phyloP scores from a whole-genome alignment of 2,329 filamentous ascomycete genomes.

The Pezicula rhizophila region DNA sequence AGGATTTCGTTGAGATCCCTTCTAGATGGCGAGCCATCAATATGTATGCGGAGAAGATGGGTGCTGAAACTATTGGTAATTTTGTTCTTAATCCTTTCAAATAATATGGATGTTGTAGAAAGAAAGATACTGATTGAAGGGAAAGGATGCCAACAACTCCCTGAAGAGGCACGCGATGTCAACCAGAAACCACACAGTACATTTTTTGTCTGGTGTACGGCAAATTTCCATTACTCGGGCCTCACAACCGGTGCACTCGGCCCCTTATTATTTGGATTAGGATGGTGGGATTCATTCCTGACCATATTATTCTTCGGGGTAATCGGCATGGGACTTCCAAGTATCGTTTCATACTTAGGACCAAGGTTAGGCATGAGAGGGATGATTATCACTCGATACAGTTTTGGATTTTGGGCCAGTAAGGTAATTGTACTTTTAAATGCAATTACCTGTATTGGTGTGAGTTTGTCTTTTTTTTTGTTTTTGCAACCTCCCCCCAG shows the following conservation, averaged over 20 bases:
- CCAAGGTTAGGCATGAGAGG: constrained; percentile 26
- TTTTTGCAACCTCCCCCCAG: no score
- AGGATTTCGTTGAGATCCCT: no score
- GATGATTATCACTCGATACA: constrained; percentile 26
- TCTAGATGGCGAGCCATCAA: no score
- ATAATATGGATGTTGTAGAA: no score
- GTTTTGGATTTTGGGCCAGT: constrained; percentile 21
- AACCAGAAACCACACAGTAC: constrained; percentile 8
- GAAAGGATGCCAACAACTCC: constrained; percentile 1
- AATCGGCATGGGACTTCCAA: constrained; percentile 19
- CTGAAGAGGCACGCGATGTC: constrained; percentile 6
- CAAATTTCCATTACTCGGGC: constrained; percentile 7
- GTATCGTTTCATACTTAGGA: constrained; percentile 20
- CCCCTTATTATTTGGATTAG: constrained; percentile 14
- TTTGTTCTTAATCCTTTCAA: no score
- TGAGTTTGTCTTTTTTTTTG: no score
- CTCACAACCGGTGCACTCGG: constrained; percentile 8
- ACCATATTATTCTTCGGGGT: constrained; percentile 26
- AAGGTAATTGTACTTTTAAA: constrained; percentile 15
- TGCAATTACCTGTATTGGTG: constrained; percentile 15
- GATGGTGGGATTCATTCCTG: constrained; percentile 22
- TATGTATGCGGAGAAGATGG: no score
- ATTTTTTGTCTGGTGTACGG: constrained; percentile 7
- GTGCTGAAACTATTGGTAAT: no score
- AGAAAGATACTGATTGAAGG: no score